Conservation (phyloP, 31 red algal genomes). For the Odonthalia washingtoniensis region DNA sequence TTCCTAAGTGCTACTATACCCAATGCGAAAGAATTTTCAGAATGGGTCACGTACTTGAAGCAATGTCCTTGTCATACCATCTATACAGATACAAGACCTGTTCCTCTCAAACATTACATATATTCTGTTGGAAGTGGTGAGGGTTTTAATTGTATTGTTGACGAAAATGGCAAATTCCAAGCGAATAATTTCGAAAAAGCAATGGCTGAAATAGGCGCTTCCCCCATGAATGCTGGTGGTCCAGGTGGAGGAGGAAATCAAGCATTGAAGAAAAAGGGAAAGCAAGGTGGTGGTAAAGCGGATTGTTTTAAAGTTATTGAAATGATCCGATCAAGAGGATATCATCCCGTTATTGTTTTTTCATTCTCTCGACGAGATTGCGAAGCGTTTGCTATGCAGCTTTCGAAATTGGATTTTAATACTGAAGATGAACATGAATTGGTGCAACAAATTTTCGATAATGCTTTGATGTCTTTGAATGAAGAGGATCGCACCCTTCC, state of each 20-base stretch:
- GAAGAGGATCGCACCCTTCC: conserved; percentile 87
- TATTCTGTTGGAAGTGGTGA: conserved; percentile 73
- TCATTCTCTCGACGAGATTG: conserved; percentile 93
- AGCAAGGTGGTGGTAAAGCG: conserved; percentile 36
- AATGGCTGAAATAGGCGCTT: conserved; percentile 31
- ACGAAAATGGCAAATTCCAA: conserved; percentile 88
- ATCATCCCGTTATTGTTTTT: conserved; percentile 96
- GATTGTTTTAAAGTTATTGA: conserved; percentile 87
- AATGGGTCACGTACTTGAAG: conserved; percentile 98
- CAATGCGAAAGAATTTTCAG: conserved; percentile 98
- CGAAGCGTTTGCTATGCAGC: conserved; percentile 90
- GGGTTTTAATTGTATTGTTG: conserved; percentile 85
- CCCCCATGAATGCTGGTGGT: conserved; percentile 20
- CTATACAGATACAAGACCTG: conserved; percentile 96
- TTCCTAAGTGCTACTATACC: conserved; percentile 99
- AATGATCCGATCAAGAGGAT: conserved; percentile 80
- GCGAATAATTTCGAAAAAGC: conserved; percentile 76
- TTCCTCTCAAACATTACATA: conserved; percentile 95
- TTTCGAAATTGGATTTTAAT: conserved; percentile 88
- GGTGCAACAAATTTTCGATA: conserved; percentile 84
- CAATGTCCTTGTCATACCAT: conserved; percentile 97
- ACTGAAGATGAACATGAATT: conserved; percentile 81
- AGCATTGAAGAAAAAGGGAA: conserved; percentile 16
- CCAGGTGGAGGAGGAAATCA: background rate
- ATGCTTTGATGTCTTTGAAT: conserved; percentile 85